Conservation (phyloP, 208 protist species). For the Trypanosoma scelopori region DNA sequence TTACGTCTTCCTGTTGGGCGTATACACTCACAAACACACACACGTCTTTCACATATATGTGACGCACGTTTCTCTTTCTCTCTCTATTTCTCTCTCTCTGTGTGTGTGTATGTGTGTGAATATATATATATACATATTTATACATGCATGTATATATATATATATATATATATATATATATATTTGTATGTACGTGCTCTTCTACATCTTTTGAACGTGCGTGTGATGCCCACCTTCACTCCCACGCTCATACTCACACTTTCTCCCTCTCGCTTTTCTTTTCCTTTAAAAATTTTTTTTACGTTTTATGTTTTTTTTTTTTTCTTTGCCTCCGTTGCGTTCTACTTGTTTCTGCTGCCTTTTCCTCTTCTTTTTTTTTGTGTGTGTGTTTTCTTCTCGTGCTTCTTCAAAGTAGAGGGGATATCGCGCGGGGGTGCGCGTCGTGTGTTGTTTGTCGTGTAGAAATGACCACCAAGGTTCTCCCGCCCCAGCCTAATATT, state of each 20-base stretch:
- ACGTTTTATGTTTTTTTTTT: neutral
- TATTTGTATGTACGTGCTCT: slow-evolving; percentile 2
- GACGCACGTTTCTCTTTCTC: neutral
- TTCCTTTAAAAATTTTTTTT: neutral
- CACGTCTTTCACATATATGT: too few relatives aligned
- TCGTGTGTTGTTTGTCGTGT: slow-evolving; percentile 10
- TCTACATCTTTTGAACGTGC: neutral
- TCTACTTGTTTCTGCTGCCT: neutral
- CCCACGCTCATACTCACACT: neutral
- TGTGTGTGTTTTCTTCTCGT: neutral
- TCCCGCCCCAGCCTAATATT: slow-evolving; percentile 15
- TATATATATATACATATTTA: neutral
- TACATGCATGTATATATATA: neutral
- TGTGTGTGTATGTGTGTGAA: too few relatives aligned
- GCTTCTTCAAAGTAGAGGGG: slow-evolving; percentile 1
- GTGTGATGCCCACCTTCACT: neutral
- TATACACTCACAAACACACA: too few relatives aligned
- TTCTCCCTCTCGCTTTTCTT: slow-evolving; percentile 1
- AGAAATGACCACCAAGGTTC: slow-evolving; percentile 21
- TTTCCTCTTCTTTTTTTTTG: neutral
- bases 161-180: slow-evolving; percentile 15
- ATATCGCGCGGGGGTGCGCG: neutral
- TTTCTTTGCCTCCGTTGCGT: neutral
- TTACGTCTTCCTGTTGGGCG: too few relatives aligned
- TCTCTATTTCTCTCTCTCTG: too few relatives aligned